Evolutionary conservation across 345 rosid genomes (phyloP), one percentile per base, ranked within the genome.

Genomic region (Eucalyptus viminalis): DNA sequence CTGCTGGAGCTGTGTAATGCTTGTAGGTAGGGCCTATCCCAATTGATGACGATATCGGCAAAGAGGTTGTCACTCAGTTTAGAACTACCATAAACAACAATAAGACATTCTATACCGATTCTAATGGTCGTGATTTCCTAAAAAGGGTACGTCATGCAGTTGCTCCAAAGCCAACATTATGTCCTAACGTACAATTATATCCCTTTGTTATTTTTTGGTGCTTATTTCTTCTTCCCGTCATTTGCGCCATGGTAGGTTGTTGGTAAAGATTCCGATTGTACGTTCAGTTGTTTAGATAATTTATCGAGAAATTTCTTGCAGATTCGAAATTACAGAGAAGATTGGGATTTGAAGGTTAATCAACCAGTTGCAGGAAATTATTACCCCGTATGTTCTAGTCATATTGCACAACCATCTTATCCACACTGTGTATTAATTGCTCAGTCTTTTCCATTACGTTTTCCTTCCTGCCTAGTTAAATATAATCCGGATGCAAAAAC

Each of bases 351-450:
- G 88, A 93, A 97, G 94, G 99, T 96, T 90, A 94, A 95, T 92
- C 96, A 96, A 91, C 99, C 97, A n/a, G 93, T 93, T 88, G 97
- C 99, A 89, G 98, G 99, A 92, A 97, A 97, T 89, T 97, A 97
- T 91, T 97, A 97, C 91, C 99, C 99, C 29, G 99, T 96, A 95
- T 89, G 97, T 44, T 60, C 31, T 88, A 19, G 49, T 87, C 44
- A 49, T n/a, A 9, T 86, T 25, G 54, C 11, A 47, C 43, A 85
- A 25, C 54, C n/a, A 85, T 72, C 81, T 72, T 34, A 72, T 72
- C 44, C 81, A 69, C 80, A 69, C 80, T 34, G 7, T 69, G 44
- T 34, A 72, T 34, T 37, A 72, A 72, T 72, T 72, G 81, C 81
- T 72, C 44, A 10, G 81, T 72, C 14, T 34, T 72, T 72, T 34